These are phyloP conservation scores for Oemleria cerasiformis DNA, from an alignment of 306 rosid genomes.

Conservation along the genomic window DNA sequence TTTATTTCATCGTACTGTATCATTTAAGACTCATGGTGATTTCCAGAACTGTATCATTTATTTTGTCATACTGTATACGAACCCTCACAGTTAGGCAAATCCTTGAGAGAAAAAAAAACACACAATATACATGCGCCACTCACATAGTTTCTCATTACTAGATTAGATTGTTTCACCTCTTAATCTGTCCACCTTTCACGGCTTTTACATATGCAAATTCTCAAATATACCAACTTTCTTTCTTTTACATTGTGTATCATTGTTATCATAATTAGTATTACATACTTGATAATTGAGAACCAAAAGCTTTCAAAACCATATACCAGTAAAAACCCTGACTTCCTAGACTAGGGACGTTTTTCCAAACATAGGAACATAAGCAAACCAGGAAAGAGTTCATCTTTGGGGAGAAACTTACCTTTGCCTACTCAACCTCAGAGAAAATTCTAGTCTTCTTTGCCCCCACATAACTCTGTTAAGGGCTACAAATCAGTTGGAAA, in stretches of 20 bases:
- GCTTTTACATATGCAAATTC: neutral
- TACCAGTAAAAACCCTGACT: neutral
- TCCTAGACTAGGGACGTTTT: neutral
- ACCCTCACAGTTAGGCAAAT: neutral
- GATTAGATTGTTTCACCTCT: neutral
- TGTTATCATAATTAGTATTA: neutral
- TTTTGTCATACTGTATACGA: neutral
- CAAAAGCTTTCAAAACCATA: neutral
- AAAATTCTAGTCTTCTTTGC: neutral
- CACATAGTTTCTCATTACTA: neutral
- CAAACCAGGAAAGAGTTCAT: slow-evolving; percentile 2
- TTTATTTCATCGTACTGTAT: no score
- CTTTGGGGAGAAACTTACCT: neutral
- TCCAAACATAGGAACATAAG: neutral
- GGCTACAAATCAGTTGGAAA: no score
- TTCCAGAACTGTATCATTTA: neutral
- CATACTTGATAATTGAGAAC: neutral
- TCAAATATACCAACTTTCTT: neutral
- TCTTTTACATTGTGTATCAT: neutral
- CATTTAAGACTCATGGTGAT: neutral
- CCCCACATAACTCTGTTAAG: neutral
- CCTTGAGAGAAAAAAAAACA: neutral
- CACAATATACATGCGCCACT: neutral
- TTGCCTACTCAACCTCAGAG: neutral
- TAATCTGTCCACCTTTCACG: neutral